Evolutionary conservation across 164 flowering plant species (phyloP), one percentile per base, ranked within the genome.

Genomic region (Saururus chinensis): DNA sequence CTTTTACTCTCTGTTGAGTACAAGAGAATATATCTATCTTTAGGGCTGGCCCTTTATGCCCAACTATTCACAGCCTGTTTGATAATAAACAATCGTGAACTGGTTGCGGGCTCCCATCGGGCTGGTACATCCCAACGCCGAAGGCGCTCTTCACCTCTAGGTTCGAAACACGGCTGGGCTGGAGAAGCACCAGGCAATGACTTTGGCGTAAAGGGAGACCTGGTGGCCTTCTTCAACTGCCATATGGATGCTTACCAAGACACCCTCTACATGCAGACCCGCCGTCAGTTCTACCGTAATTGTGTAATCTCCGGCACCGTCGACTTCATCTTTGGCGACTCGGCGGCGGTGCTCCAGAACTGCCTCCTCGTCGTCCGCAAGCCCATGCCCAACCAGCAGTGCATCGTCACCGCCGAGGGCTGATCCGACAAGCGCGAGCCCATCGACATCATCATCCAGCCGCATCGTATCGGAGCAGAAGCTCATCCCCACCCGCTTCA

Each of bases 81-180:
- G n/a, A n/a, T n/a, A n/a, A n/a, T n/a, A n/a, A n/a, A n/a, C n/a
- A n/a, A n/a, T n/a, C n/a, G n/a, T n/a, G n/a, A n/a, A n/a, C n/a
- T n/a, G n/a, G n/a, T n/a, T n/a, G n/a, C n/a, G n/a, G n/a, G n/a
- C n/a, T n/a, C n/a, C n/a, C n/a, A n/a, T n/a, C n/a, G n/a, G n/a
- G n/a, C n/a, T n/a, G n/a, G n/a, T n/a, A n/a, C n/a, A n/a, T n/a
- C n/a, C n/a, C n/a, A n/a, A n/a, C n/a, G n/a, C n/a, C n/a, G n/a
- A n/a, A n/a, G n/a, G n/a, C n/a, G n/a, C n/a, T n/a, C n/a, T n/a
- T n/a, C n/a, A n/a, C n/a, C n/a, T n/a, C n/a, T n/a, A n/a, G 81
- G 60, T 81, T 86, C 64, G 62, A 42, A 84, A 86, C 81, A 79
- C 83, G 0, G 87, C 89, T 1, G 92, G 92, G 11, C 77, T 89